Evolutionary conservation across 768 basidiomycete genomes (phyloP).

Genomic region (Suillus plorans): DNA sequence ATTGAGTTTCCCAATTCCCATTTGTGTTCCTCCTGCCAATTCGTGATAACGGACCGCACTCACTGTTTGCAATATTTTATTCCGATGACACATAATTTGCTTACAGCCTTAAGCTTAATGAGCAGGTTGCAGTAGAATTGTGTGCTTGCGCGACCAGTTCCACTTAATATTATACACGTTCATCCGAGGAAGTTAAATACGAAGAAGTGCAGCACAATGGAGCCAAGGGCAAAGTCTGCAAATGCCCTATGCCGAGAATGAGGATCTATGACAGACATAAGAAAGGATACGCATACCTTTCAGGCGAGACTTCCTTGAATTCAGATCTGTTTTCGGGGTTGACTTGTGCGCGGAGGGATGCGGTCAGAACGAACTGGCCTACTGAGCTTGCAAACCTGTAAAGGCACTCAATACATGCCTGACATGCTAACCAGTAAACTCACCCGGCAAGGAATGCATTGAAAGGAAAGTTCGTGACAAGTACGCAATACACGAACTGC

Average conservation of each 20-base stretch:
- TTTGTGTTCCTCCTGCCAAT: neutral
- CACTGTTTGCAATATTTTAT: neutral
- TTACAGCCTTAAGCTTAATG: neutral
- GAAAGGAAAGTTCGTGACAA: conserved; percentile 93
- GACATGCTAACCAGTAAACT: conserved; percentile 26
- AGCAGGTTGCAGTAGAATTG: neutral
- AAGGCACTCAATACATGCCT: neutral
- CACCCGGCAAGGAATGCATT: conserved; percentile 97
- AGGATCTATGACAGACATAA: neutral
- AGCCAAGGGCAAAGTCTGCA: conserved; percentile 94
- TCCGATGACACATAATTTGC: neutral
- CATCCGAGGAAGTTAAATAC: conserved; percentile 98
- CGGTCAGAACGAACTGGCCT: conserved; percentile 95
- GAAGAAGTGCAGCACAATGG: conserved; percentile 95
- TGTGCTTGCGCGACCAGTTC: conserved; percentile 1
- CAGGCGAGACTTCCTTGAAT: conserved; percentile 92
- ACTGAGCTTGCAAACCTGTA: conserved; percentile 87
- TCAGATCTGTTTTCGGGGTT: conserved; percentile 79
- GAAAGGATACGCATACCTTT: conserved; percentile 59
- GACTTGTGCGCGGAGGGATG: conserved; percentile 89
- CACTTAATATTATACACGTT: conserved; percentile 12
- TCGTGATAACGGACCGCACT: conserved; percentile 3
- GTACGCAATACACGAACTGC: conserved; percentile 90
- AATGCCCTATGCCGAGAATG: conserved; percentile 68
- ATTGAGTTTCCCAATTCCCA: neutral